These are phyloP conservation scores for Ambrosiella cleistominuta DNA, from an alignment of 2,329 filamentous ascomycete genomes.

Conservation along the genomic window DNA sequence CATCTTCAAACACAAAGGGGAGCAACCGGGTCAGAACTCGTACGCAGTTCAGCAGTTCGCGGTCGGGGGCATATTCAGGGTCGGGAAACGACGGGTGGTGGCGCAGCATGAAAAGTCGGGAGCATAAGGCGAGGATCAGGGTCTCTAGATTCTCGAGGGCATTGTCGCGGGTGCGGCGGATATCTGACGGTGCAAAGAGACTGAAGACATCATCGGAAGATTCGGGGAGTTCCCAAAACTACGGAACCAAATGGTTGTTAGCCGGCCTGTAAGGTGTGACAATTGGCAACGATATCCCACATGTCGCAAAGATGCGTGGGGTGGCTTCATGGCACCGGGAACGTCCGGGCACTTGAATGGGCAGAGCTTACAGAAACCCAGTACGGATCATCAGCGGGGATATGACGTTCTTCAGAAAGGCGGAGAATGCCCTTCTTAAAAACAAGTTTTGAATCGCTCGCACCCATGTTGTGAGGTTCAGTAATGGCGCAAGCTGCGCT, in stretches of 20 bases:
- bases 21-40: slow-evolving; percentile 76
- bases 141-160: slow-evolving; percentile 82
- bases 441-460: slow-evolving; percentile 94
- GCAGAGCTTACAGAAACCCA: slow-evolving; percentile 62
- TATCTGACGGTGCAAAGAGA: slow-evolving; percentile 75
- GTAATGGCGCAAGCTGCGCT: slow-evolving; percentile 6
- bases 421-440: slow-evolving; percentile 98
- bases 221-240: slow-evolving; percentile 98
- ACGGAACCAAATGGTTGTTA: background rate
- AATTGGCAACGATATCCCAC: background rate
- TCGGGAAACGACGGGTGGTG: slow-evolving; percentile 87
- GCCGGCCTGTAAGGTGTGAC: background rate
- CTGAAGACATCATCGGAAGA: slow-evolving; percentile 93
- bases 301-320: background rate
- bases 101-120: slow-evolving; percentile 62
- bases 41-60: slow-evolving; percentile 88
- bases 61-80: slow-evolving; percentile 63
- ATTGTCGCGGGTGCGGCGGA: slow-evolving; percentile 71
- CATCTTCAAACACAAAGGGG: slow-evolving; percentile 82
- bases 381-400: slow-evolving; percentile 74
- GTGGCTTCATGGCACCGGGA: slow-evolving; percentile 8
- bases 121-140: slow-evolving; percentile 66
- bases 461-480: slow-evolving; percentile 49
- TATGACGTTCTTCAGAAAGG: slow-evolving; percentile 78
- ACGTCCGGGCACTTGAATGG: background rate